phyloP scores from a whole-genome alignment of 2,329 filamentous ascomycete genomes.

The Cercospora sp. region DNA sequence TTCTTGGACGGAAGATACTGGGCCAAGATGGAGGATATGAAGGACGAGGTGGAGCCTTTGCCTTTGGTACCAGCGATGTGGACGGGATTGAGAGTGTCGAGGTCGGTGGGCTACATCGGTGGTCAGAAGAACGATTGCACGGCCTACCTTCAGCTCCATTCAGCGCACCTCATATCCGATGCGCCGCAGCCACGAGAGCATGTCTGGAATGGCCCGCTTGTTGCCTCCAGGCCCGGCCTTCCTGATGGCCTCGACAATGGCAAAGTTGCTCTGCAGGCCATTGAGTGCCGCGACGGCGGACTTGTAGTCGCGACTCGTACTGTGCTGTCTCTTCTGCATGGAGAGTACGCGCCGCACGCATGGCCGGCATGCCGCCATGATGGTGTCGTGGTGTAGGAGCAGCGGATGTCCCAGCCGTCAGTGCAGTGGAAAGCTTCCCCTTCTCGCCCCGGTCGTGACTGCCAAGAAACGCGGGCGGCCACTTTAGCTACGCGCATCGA shows the following conservation, averaged over 20 bases:
- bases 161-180: slow-evolving; percentile 70
- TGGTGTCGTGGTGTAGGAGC: background rate
- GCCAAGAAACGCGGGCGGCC: slow-evolving; percentile 2
- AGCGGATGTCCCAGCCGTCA: background rate
- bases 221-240: slow-evolving; percentile 75
- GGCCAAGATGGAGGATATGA: slow-evolving; percentile 74
- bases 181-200: slow-evolving; percentile 72
- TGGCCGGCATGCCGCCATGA: slow-evolving; percentile 5
- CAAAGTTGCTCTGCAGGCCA: slow-evolving; percentile 75
- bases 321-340: slow-evolving; percentile 6
- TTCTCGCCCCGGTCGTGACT: background rate
- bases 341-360: slow-evolving; percentile 1
- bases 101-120: slow-evolving; percentile 57
- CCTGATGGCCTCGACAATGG: slow-evolving; percentile 72
- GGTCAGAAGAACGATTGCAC: slow-evolving; percentile 13
- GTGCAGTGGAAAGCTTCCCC: background rate
- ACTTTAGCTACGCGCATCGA: slow-evolving; percentile 4
- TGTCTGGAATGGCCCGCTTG: slow-evolving; percentile 74
- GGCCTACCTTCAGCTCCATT: slow-evolving; percentile 21
- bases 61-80: slow-evolving; percentile 94
- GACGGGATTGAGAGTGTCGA: slow-evolving; percentile 63
- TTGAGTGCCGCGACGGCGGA: slow-evolving; percentile 74
- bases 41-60: slow-evolving; percentile 85
- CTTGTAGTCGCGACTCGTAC: slow-evolving; percentile 33
- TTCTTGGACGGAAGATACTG: slow-evolving; percentile 54